These are phyloP conservation scores for Saccharomycopsis microspora DNA, from an alignment of 805 yeast genomes.

Conservation along the genomic window DNA sequence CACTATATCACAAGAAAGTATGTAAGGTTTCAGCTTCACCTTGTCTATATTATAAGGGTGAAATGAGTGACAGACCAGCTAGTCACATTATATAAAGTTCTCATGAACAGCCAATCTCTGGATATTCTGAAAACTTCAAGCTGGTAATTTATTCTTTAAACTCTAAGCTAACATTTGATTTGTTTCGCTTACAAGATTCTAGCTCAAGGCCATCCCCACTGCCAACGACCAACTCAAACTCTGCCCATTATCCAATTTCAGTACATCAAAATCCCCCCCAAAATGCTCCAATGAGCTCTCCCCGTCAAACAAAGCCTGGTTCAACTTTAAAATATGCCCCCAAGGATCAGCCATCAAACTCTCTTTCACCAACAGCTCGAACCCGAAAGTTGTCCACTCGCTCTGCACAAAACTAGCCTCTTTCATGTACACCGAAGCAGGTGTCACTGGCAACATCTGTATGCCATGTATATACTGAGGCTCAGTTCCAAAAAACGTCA, in stretches of 20 bases:
- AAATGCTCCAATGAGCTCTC: conserved; percentile 31
- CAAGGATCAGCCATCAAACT: conserved; percentile 5
- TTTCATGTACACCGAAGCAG: conserved; percentile 50
- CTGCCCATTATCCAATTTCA: conserved; percentile 48
- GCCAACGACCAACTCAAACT: conserved; percentile 54
- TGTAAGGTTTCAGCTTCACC: no score
- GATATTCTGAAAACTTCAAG: no score
- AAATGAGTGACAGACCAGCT: no score
- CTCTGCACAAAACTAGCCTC: conserved; percentile 39
- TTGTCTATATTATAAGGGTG: no score
- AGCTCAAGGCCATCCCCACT: conserved; percentile 23
- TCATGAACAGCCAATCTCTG: no score
- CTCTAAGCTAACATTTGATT: no score
- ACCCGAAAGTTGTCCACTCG: conserved; percentile 44
- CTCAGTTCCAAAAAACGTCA: conserved; percentile 57
- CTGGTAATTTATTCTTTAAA: no score
- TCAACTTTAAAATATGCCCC: conserved; percentile 25
- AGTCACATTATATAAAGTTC: no score
- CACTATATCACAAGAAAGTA: no score
- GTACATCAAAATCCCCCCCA: conserved; percentile 22
- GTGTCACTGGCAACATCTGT: conserved; percentile 68
- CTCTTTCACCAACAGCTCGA: background rate
- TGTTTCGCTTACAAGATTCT: no score
- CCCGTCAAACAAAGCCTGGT: conserved; percentile 36
- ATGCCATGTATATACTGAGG: conserved; percentile 64